phyloP scores from a whole-genome alignment of 1,284 basidiomycete species.

The Rhodotorula sp. region DNA sequence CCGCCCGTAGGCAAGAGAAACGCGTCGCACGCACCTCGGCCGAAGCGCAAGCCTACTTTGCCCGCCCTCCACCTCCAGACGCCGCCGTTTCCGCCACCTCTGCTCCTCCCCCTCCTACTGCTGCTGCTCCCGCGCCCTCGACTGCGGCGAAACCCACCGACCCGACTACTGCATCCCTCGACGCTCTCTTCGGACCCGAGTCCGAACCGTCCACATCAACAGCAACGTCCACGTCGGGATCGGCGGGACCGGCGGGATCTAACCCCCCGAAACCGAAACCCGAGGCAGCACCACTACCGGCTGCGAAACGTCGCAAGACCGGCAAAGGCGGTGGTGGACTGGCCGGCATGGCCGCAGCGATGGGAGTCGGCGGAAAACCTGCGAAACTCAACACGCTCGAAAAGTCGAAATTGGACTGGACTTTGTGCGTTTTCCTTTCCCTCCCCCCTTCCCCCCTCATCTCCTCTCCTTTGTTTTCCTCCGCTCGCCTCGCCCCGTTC shows the following conservation, averaged over 20 bases:
- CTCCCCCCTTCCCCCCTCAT: background rate
- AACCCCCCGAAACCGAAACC: constrained; percentile 1
- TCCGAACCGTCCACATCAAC: constrained; percentile 48
- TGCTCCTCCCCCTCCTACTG: constrained; percentile 7
- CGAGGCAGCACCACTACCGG: background rate
- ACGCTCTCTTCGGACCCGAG: constrained; percentile 63
- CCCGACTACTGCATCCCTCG: constrained; percentile 61
- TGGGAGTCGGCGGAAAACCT: constrained; percentile 57
- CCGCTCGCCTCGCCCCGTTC: too few species aligned
- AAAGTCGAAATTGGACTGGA: constrained; percentile 80
- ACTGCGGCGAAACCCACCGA: constrained; percentile 40
- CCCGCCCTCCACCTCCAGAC: constrained; percentile 49
- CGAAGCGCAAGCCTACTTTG: constrained; percentile 71
- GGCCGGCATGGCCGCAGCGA: constrained; percentile 60
- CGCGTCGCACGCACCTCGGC: constrained; percentile 67
- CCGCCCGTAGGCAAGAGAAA: constrained; percentile 60
- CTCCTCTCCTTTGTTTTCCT: too few species aligned
- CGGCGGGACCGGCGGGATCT: background rate
- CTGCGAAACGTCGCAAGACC: constrained; percentile 45
- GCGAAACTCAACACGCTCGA: constrained; percentile 75
- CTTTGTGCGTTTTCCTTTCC: constrained; percentile 54
- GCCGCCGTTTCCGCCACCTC: constrained; percentile 4
- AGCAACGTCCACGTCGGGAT: background rate
- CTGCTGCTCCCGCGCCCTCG: background rate
- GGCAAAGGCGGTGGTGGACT: constrained; percentile 52